Evolutionary conservation across 805 yeast genomes (phyloP).

Genomic region (Starmerella apis): DNA sequence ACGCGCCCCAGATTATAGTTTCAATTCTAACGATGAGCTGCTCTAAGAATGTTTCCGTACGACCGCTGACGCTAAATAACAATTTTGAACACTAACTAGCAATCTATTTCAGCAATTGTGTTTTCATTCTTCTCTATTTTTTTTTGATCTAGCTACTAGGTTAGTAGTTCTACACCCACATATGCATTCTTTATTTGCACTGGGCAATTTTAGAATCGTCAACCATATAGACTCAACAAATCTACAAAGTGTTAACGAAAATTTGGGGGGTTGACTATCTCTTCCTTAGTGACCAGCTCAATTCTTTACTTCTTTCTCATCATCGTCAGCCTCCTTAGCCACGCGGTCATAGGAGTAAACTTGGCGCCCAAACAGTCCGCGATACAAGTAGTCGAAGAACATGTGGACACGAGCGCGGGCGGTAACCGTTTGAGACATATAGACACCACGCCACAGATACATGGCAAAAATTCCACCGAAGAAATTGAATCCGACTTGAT

Average conservation of each 20-base stretch:
- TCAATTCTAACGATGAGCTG: slow-evolving; percentile 2
- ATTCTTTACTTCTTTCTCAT: not conserved
- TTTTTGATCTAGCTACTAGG: not conserved
- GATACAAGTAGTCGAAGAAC: slow-evolving; percentile 59
- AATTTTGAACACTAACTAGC: not conserved
- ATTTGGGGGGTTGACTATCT: too few species aligned
- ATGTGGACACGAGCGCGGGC: slow-evolving; percentile 51
- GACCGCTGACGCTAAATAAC: not conserved
- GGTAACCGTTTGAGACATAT: slow-evolving; percentile 58
- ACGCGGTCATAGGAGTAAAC: slow-evolving; percentile 26
- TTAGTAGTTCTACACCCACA: not conserved
- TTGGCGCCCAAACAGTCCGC: slow-evolving; percentile 36
- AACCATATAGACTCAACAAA: too few species aligned
- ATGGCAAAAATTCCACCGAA: slow-evolving; percentile 61
- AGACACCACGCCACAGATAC: slow-evolving; percentile 63
- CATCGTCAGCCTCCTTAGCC: slow-evolving; percentile 8
- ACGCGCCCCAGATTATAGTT: not conserved
- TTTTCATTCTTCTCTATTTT: not conserved
- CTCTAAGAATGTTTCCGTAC: not conserved
- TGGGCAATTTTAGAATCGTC: too few species aligned
- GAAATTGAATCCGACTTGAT: slow-evolving; percentile 39
- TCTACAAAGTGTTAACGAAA: too few species aligned
- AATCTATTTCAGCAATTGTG: not conserved
- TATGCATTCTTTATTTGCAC: too few species aligned
- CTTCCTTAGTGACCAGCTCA: not conserved